Base-by-base conservation (phyloP, 768 basidiomycete species). In the Boletus edulis region DNA sequence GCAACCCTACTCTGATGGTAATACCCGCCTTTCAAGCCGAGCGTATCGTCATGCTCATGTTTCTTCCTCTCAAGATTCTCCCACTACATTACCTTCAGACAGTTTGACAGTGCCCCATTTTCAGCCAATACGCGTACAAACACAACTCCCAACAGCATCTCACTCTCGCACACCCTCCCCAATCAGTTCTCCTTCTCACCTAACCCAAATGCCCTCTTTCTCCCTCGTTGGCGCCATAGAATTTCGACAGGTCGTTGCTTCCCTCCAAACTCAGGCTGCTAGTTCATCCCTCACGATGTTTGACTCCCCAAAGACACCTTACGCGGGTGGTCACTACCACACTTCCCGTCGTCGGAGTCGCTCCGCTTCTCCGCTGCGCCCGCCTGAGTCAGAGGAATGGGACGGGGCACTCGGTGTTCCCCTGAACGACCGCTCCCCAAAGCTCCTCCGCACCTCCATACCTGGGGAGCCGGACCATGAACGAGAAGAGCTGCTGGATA, bases 221-320 rank as follows among this genome's bases (percentile, higher is more conserved):
- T 98, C 96, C 3, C 81, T 99, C 2, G 82, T 98, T 5, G 93
- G 96, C 10, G 97, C 97, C 0, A 81, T 99, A 42, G 97, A 99
- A 71, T 99, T 99, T 72, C 81, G 94, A 17, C 87, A 94, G 55
- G 89, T 98, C 22, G 88, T 99, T 20, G 79, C 88, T 12, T 86
- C 88, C 0, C 76, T 99, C 22, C 83, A 85, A 58, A 78, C 78
- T 46, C 84, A 94, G 63, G 86, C 87, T 11, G 78, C 82, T 3
- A 76, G 76, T 1, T 72, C 80, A 0, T 79, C 83, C 0, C 73
- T 91, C 46, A 78, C 71, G 55, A 74, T 84, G 4, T 92, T 92
- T 59, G 87, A 89, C 46, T 81, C 78, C 27, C 80, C 76, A 0
- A 56, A 86, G 69, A 83, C 88, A 1, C 89, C 91, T 0, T 90